Conservation (phyloP, 2,329 filamentous ascomycete species). For the Diplodia scrobiculata region DNA sequence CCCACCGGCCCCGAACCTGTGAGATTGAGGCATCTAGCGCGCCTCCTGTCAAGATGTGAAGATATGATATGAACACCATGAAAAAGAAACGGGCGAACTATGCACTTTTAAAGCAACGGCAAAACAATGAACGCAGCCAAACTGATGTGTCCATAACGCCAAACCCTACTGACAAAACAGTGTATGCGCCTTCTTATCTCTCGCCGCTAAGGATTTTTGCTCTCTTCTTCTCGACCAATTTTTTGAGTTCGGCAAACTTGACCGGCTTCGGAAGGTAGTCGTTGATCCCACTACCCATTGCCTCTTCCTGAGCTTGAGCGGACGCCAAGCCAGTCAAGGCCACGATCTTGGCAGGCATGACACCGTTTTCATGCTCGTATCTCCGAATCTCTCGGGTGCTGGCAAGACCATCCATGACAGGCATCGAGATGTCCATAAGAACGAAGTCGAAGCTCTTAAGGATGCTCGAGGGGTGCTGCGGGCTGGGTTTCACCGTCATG, state of each 20-base stretch:
- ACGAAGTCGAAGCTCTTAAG: constrained; percentile 37
- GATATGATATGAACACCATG: no score
- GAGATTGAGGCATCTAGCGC: neutral
- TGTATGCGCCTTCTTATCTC: neutral
- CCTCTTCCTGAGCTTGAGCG: constrained; percentile 53
- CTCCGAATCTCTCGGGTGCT: constrained; percentile 54
- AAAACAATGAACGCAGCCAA: neutral
- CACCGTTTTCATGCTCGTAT: constrained; percentile 49
- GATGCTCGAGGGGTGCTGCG: constrained; percentile 25
- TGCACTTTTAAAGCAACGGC: neutral
- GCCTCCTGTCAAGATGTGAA: neutral
- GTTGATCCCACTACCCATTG: constrained; percentile 57
- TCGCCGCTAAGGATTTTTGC: constrained; percentile 1
- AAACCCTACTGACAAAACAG: neutral
- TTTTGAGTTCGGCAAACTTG: constrained; percentile 49
- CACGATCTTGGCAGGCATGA: constrained; percentile 52
- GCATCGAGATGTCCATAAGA: constrained; percentile 59
- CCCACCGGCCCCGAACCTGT: neutral
- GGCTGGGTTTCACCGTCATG: neutral
- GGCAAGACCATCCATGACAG: constrained; percentile 56
- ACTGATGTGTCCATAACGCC: neutral
- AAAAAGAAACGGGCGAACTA: neutral
- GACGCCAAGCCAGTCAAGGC: constrained; percentile 58
- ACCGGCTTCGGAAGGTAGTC: constrained; percentile 60
- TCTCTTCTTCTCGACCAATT: constrained; percentile 37